Base-by-base conservation (phyloP, 371 early-diverging fungal species). In the Haplosporangium sp. region DNA sequence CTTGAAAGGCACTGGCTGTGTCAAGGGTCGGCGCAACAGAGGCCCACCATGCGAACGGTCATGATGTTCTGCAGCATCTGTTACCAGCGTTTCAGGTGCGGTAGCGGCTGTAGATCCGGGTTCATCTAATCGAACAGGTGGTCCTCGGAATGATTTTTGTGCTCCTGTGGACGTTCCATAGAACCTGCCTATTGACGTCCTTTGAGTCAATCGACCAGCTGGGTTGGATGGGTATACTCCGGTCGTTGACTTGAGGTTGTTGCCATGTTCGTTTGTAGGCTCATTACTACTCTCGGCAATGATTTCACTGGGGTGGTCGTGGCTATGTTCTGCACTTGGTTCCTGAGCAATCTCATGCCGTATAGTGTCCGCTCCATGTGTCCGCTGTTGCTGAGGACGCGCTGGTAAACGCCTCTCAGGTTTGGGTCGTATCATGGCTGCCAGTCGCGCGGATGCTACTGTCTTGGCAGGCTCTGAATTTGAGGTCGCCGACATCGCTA, bases 1-100 rank as follows among this genome's bases (percentile, higher is more conserved):
- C 29, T 62, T 69, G 58, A 65, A 69, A 3, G 70, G 75, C 11
- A 66, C 29, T 13, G 75, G 69, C 9, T 62, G 64, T 1, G 69
- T 69, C 29, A 75, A 48, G 21, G 64, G 74, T 48, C 59, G 53
- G 12, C 45, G 42, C 40, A 23, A 18, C 14, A 41, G 20, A n/a
- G 43, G 14, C n/a, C 4, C 4, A n/a, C 43, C 59, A 14, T 40
- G 55, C 20, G 13, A n/a, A 5, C 40, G 58, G 40, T 38, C 9
- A 11, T 29, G 37, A 46, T 12, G 46, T 12, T 48, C 7, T 7
- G 2, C 48, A 10, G 16, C 8, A 5, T 7, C 16, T 7, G 48
- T 14, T 11, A 20, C 16, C 23, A 4, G n/a, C 5, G 41, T 18
- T n/a, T 43, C 18, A 9, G 59, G 13, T n/a, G 20, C 47, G 11